Percentiles rank a stretch among this genome's conserved stretches.
These are phyloP conservation scores for Eimeria sp. DNA, from an alignment of 169 alveolate genomes.

Conservation along the genomic window DNA sequence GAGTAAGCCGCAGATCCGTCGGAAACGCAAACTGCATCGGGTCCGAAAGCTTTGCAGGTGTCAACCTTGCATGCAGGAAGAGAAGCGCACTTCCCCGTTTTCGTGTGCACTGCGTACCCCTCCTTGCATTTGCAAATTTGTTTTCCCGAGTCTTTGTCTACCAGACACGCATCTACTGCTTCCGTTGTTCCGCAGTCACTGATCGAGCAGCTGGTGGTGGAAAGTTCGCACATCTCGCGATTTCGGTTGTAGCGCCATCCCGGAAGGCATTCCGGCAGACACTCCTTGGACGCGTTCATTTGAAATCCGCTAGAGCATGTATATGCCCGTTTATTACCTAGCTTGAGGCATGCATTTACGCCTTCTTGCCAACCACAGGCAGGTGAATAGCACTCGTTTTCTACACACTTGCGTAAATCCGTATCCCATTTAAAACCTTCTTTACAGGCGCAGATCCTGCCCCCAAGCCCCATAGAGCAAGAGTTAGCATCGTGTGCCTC, in stretches of 20 bases:
- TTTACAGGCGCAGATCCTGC: conserved; percentile 62
- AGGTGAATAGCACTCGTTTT: conserved; percentile 21
- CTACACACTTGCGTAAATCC: background rate
- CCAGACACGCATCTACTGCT: conserved; percentile 46
- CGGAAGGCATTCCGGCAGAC: conserved; percentile 42
- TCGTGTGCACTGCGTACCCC: conserved; percentile 49
- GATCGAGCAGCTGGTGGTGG: background rate
- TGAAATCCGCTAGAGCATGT: conserved; percentile 35
- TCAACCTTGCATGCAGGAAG: conserved; percentile 55
- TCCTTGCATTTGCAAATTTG: conserved; percentile 71
- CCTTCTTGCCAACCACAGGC: conserved; percentile 70
- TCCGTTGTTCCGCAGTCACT: conserved; percentile 40
- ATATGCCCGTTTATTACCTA: background rate
- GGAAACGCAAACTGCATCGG: conserved; percentile 56
- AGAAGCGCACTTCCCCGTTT: conserved; percentile 37
- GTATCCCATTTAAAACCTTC: conserved; percentile 42
- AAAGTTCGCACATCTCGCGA: conserved; percentile 60
- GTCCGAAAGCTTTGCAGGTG: conserved; percentile 39
- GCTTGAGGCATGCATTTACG: background rate
- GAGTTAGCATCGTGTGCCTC: conserved; percentile 45
- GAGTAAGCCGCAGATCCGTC: conserved; percentile 40
- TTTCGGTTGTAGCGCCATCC: conserved; percentile 61
- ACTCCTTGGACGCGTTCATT: conserved; percentile 40
- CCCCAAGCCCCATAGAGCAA: conserved; percentile 62
- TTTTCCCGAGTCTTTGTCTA: conserved; percentile 44